Base-by-base conservation (phyloP, 257 asterid species). In the Fraxinus anomala region DNA sequence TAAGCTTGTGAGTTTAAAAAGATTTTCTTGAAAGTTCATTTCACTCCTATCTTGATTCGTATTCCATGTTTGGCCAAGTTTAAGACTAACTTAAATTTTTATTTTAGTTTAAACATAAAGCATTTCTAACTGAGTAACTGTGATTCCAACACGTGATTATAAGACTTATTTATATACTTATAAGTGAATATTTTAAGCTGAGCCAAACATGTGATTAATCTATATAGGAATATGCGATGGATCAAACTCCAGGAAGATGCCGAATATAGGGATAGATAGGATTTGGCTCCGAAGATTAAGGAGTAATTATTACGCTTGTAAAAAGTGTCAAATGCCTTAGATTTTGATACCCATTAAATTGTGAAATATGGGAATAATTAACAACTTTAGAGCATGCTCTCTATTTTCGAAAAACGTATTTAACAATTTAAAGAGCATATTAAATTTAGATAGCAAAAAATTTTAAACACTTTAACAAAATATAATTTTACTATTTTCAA, bases 1-100 rank as follows among this genome's bases (percentile, higher is more conserved):
- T 36, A 11, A 8, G 33, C 30, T 8, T 61, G 73, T 73, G 71
- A 4, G 68, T 82, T 75, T 75, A 83, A 66, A 81, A 77, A 78
- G 47, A 37, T 76, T 83, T 73, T 83, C 82, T 83, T n/a, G 84
- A 76, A 72, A 70, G 74, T 76, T 76, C 79, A 75, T 77, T 69
- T 14, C 26, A 73, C 79, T 76, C 76, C 24, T 23, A 2, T 12
- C 13, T 12, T 42, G 49, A 11, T 2, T 40, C 16, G 16, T 19
- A 17, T 71, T 59, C 42, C 23, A 36, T 72, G 9, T 42, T 47
- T 21, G 78, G 54, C 69, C 14, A n/a, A 8, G 47, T 34, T 26
- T 16, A 76, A 21, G 30, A 21, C 30, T 61, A 40, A 61, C 33
- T 61, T 59, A 61, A 19, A 6, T 33, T 33, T 33, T 33, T 33